Evolutionary conservation across 2,329 filamentous ascomycete genomes (phyloP), one percentile per base, ranked within the genome.

Genomic region (Falciphora oryzae): DNA sequence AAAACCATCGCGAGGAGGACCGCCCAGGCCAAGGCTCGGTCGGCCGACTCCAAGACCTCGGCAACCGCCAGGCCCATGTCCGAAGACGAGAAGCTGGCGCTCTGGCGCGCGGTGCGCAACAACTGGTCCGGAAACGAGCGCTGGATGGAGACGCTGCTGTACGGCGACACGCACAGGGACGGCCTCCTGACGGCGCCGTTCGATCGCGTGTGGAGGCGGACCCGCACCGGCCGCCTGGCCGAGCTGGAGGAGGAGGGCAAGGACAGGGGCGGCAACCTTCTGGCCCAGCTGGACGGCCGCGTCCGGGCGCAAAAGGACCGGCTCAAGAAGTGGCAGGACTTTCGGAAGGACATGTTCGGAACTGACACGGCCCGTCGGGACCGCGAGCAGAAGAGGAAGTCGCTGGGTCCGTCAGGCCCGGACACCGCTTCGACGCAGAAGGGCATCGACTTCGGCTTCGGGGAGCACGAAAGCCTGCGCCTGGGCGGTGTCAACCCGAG

Each of bases 121-220:
- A 91, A 92, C 69, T 97, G 93, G 93, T 81, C 90, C 18, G 93
- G 92, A 2, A 86, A 89, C 70, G 85, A 89, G 66, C 83, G 85
- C 65, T 94, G 92, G 89, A 83, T 91, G 70, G 84, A 91, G 61
- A 81, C 85, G 2, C 77, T 97, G 27, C 73, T 95, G 0, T 81
- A 88, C 62, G 91, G 91, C 2, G 88, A 91, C 59, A 76, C 80
- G 2, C 79, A 79, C 31, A 83, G 80, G 38, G 89, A 90, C 66
- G 83, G 80, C 0, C 78, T 95, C n/a, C 73, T 96, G 18, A 82
- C 83, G 2, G 82, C 82, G 50, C 80, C 85, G 0, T 95, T 93
- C 67, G 84, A 90, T 35, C 80, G 85, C 11, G 84, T 95, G 1
- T 96, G 90, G 91, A 76, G 81, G 7, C 81, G 85, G 59, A 84